These are phyloP conservation scores for Mortierella sp. DNA, from an alignment of 371 early-diverging fungal species.

Conservation along the genomic window DNA sequence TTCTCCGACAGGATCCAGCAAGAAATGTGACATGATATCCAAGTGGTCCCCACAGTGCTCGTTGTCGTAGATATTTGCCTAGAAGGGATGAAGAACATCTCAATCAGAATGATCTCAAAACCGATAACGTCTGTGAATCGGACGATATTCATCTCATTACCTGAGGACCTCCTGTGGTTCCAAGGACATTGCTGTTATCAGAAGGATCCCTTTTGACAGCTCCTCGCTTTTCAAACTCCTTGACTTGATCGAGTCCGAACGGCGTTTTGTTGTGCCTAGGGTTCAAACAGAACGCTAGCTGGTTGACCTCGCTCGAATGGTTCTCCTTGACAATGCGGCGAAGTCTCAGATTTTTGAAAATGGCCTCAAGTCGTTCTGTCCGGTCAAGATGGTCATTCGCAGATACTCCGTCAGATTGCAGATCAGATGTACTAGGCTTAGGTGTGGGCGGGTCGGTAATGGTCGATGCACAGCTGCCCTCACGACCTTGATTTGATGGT, in stretches of 20 bases:
- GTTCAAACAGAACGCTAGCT: slow-evolving; percentile 78
- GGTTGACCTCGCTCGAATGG: slow-evolving; percentile 79
- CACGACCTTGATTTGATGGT: not conserved
- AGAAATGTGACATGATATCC: slow-evolving; percentile 91
- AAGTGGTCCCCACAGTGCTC: slow-evolving; percentile 93
- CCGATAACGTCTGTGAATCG: too few species aligned
- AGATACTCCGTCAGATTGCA: not conserved
- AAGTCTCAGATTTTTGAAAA: slow-evolving; percentile 80
- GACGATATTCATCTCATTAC: too few species aligned
- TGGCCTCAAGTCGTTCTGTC: slow-evolving; percentile 46
- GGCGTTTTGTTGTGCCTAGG: slow-evolving; percentile 64
- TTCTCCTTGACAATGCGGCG: slow-evolving; percentile 90
- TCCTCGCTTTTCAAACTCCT: slow-evolving; percentile 76
- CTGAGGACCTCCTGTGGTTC: slow-evolving; percentile 77
- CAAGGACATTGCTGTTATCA: slow-evolving; percentile 81
- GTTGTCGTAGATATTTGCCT: slow-evolving; percentile 91
- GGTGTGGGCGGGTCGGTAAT: not conserved
- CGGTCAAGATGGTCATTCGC: not conserved
- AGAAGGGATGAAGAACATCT: too few species aligned
- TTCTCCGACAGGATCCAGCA: slow-evolving; percentile 58
- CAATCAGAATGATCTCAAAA: too few species aligned
- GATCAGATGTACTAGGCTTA: not conserved
- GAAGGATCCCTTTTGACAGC: slow-evolving; percentile 69
- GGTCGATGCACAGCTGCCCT: not conserved
- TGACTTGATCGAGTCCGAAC: slow-evolving; percentile 63